Evolutionary conservation across 139 green algal genomes (phyloP).

Genomic region (Chlamydomonas eustigma): DNA sequence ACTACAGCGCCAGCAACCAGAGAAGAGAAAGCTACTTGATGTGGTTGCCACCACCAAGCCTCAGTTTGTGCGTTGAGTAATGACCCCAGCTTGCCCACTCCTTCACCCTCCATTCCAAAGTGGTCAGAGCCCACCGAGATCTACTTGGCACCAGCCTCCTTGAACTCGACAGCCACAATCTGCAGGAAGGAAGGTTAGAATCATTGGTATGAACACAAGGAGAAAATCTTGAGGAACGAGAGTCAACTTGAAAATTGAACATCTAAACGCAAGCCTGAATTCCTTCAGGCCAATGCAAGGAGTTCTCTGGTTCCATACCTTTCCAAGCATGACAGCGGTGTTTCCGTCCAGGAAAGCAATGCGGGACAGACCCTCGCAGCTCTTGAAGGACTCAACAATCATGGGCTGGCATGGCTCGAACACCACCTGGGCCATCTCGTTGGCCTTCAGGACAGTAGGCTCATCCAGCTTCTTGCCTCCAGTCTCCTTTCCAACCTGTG

Average conservation of each 20-base stretch:
- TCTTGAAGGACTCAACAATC: conserved; percentile 88
- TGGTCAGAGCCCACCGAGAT: background rate
- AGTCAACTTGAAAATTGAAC: too few relatives aligned
- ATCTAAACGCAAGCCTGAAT: too few relatives aligned
- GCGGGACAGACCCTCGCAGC: conserved; percentile 87
- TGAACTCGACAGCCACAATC: conserved; percentile 12
- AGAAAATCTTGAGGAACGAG: too few relatives aligned
- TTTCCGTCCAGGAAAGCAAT: conserved; percentile 93
- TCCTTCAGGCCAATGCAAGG: too few relatives aligned
- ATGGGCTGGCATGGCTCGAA: conserved; percentile 84
- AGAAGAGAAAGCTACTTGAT: too few relatives aligned
- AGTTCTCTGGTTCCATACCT: too few relatives aligned
- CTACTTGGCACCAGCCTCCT: background rate
- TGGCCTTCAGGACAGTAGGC: conserved; percentile 83
- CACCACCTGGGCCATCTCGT: conserved; percentile 84
- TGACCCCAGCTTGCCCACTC: too few relatives aligned
- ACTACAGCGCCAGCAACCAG: too few relatives aligned
- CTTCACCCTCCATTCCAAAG: too few relatives aligned
- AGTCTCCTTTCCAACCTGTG: conserved; percentile 92
- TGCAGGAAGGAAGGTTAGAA: background rate
- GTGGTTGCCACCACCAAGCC: too few relatives aligned
- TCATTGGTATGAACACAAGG: background rate
- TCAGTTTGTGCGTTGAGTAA: too few relatives aligned
- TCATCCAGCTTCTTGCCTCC: conserved; percentile 90
- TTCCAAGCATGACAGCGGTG: conserved; percentile 93